A percentile compares a stretch with the other conserved stretches of the same genome.
Evolutionary conservation across 768 basidiomycete genomes (phyloP).

Genomic region (Glaciozyma antarctica): DNA sequence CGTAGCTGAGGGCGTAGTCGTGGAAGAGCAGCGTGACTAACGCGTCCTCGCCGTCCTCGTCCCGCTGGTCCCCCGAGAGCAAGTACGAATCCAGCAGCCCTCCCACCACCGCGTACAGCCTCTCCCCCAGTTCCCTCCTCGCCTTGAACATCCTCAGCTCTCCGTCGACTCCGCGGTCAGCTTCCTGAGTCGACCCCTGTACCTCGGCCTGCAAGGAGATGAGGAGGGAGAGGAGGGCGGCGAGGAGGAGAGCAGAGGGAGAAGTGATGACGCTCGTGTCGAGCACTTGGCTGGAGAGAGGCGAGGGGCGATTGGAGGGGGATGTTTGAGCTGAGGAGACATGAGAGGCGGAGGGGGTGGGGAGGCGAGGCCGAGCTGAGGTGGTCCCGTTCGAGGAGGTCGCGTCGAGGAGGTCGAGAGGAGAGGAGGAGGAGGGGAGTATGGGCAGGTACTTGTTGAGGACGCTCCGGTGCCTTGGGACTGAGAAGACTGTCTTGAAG

Average conservation of each 20-base stretch:
- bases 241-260: conserved; percentile 28
- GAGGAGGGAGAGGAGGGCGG: conserved; percentile 25
- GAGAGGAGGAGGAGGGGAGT: not conserved
- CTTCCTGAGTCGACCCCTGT: conserved; percentile 21
- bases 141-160: conserved; percentile 33
- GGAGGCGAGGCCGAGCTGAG: not conserved
- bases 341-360: not conserved
- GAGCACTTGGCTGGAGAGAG: conserved; percentile 15
- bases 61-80: conserved; percentile 15
- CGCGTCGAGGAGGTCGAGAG: not conserved
- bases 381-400: too few relatives aligned
- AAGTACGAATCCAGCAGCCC: conserved; percentile 28
- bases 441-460: conserved; percentile 17
- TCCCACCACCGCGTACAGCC: conserved; percentile 28
- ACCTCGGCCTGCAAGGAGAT: conserved; percentile 28
- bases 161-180: conserved; percentile 31
- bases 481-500: conserved; percentile 15
- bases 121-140: conserved; percentile 22
- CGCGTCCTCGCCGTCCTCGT: conserved; percentile 27
- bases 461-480: conserved; percentile 19
- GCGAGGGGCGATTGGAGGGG: conserved; percentile 14
- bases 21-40: conserved; percentile 27
- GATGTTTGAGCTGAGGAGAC: too few relatives aligned
- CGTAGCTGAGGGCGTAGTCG: conserved; percentile 30
- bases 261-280: conserved; percentile 26